Base-by-base conservation (phyloP, 139 green algal species). In the Closterium sp. region DNA sequence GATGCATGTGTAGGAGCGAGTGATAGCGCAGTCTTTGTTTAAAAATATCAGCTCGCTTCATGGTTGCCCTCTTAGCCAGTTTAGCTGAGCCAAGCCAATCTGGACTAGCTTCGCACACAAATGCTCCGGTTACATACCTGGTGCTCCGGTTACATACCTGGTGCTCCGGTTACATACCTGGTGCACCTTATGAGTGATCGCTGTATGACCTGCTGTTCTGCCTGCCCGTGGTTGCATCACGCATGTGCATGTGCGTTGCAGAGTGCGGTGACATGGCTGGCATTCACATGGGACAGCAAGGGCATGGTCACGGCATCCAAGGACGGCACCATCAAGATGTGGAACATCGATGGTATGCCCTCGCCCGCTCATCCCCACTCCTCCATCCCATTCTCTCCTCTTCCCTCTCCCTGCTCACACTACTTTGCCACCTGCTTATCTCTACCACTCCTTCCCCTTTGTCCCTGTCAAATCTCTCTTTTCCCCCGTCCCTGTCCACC, bases 311-410 rank as follows among this genome's bases (percentile, higher is more conserved):
- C 92, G 10, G 85, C 89, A 1, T 95, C 92, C 32, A 91, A 94
- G 90, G 92, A 95, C 27, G 92, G 92, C 79, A 95, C 90, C 21
- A 86, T 93, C 22, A 94, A 94, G 85, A 28, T 94, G 2, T 95
- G 92, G 92, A 95, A 94, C 30, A 93, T 95, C 85, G 79, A 95
- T 31, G 92, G 92, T 94, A 9, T 28, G 29, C 85, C 21, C 29
- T 89, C 28, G 22, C 84, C 13, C 22, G 2, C 87, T 91, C 88
- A 31, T 11, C 29, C 29, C 31, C 1, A 2, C 31, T 27, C 28
- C 13, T 91, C 17, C 19, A 89, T 89, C 28, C 88, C 19, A 2
- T 21, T 89, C 28, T 86, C 45, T 89, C n/a, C n/a, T 9, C 29
- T 91, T 2, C 88, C 31, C 29, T 91, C 17, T 91, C 6, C 45